phyloP scores from a whole-genome alignment of 1,284 basidiomycete species.

The Moesziomyces parantarcticus region DNA sequence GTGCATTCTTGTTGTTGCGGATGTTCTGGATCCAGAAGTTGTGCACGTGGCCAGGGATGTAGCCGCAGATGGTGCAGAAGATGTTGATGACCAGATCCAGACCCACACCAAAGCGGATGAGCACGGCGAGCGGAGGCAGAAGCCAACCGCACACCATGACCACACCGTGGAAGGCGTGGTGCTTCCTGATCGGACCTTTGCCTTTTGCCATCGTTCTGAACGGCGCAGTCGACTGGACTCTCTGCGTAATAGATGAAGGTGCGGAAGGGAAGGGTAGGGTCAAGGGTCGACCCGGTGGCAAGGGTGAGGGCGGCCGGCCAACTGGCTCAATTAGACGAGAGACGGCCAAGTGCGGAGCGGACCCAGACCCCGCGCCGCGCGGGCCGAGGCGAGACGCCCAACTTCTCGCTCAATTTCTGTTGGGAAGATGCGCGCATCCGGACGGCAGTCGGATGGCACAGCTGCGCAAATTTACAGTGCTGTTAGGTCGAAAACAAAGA shows the following conservation, averaged over 20 bases:
- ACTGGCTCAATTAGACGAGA: too few species aligned
- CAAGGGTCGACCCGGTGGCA: too few species aligned
- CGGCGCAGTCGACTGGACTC: background rate
- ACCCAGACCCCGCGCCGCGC: too few species aligned
- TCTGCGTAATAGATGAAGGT: background rate
- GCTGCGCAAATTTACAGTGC: too few species aligned
- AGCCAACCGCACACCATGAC: conserved; percentile 69
- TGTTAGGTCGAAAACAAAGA: background rate
- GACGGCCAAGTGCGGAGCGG: too few species aligned
- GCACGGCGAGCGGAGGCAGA: conserved; percentile 75
- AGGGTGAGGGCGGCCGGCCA: too few species aligned
- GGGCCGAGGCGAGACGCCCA: too few species aligned
- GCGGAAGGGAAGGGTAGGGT: background rate
- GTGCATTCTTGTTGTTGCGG: conserved; percentile 90
- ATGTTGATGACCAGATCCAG: conserved; percentile 92
- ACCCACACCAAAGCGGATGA: conserved; percentile 92
- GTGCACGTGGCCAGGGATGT: conserved; percentile 74
- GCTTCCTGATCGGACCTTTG: conserved; percentile 66
- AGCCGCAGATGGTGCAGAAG: conserved; percentile 84
- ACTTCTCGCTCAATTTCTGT: too few species aligned
- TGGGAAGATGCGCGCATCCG: too few species aligned
- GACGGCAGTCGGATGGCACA: too few species aligned
- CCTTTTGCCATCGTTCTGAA: conserved; percentile 19
- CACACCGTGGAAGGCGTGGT: conserved; percentile 84
- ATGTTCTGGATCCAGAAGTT: conserved; percentile 94